Evolutionary conservation across 345 rosid species (phyloP).

Genomic region (Mercurialis annua): DNA sequence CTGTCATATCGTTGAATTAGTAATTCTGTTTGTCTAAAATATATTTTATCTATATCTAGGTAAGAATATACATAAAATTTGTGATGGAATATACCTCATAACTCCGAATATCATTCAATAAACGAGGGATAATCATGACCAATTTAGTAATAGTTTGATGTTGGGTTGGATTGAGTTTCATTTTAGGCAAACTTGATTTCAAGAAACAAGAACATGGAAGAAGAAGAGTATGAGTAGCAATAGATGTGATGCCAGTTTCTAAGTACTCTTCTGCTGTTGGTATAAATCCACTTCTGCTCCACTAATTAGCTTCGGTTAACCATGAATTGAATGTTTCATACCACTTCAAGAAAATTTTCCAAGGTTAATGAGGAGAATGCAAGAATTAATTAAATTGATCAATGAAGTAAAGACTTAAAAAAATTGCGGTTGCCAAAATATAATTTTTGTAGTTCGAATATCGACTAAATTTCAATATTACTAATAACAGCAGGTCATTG

Average conservation of each 20-base stretch:
- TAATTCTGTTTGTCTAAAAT: too few relatives aligned
- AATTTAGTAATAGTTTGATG: constrained; percentile 42
- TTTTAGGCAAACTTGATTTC: too few relatives aligned
- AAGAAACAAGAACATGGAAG: constrained; percentile 41
- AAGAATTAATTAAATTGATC: not conserved
- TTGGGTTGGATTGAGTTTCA: constrained; percentile 25
- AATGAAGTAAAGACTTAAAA: too few relatives aligned
- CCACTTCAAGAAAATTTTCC: constrained; percentile 41
- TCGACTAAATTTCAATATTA: too few relatives aligned
- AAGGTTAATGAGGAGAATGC: not conserved
- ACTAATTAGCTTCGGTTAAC: constrained; percentile 55
- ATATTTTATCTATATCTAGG: too few relatives aligned
- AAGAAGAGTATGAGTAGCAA: constrained; percentile 41
- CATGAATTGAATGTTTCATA: constrained; percentile 56
- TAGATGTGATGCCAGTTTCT: constrained; percentile 40
- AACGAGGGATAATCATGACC: constrained; percentile 49
- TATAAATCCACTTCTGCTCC: constrained; percentile 40
- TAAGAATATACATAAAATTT: too few relatives aligned
- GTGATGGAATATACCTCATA: constrained; percentile 34
- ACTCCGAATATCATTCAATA: constrained; percentile 57
- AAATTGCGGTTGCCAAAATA: too few relatives aligned
- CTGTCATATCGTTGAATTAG: too few relatives aligned
- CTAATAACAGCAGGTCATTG: too few relatives aligned
- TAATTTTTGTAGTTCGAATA: too few relatives aligned
- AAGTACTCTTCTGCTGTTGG: constrained; percentile 48